Percentiles rank a stretch among this genome's conserved stretches.
phyloP scores from a whole-genome alignment of 2,329 filamentous ascomycete genomes.

The Fusarium musae region DNA sequence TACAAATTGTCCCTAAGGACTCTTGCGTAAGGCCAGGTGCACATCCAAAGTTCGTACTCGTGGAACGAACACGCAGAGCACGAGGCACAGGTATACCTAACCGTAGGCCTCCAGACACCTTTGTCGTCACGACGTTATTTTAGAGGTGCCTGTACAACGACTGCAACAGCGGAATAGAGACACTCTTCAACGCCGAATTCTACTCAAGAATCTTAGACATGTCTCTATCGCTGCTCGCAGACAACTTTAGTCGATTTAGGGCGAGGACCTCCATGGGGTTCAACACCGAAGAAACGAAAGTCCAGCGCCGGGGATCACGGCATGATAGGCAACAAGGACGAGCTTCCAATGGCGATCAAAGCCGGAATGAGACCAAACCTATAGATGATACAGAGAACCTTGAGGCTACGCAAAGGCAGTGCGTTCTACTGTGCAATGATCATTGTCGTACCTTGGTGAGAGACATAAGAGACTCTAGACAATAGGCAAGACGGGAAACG shows the following conservation, averaged over 20 bases:
- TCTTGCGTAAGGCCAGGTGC: conserved; percentile 8
- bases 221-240: conserved; percentile 10
- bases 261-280: neutral
- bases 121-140: conserved; percentile 14
- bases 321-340: conserved; percentile 23
- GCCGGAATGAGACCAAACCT: conserved; percentile 21
- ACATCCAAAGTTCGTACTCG: conserved; percentile 29
- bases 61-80: conserved; percentile 29
- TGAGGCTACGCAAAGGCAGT: conserved; percentile 32
- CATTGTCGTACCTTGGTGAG: conserved; percentile 19
- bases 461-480: conserved; percentile 36
- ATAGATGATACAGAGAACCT: conserved; percentile 41
- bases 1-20: neutral
- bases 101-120: conserved; percentile 28
- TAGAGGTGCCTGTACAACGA: conserved; percentile 19
- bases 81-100: conserved; percentile 24
- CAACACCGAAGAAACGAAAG: conserved; percentile 22
- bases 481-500: conserved; percentile 41
- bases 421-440: conserved; percentile 12
- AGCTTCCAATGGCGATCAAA: conserved; percentile 5
- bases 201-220: conserved; percentile 31
- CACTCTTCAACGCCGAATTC: neutral
- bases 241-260: conserved; percentile 2
- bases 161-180: neutral
- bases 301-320: conserved; percentile 15